Evolutionary conservation across 179 eudicot species (phyloP), one percentile per base, ranked within the genome.

Genomic region (Beta lomatogona): DNA sequence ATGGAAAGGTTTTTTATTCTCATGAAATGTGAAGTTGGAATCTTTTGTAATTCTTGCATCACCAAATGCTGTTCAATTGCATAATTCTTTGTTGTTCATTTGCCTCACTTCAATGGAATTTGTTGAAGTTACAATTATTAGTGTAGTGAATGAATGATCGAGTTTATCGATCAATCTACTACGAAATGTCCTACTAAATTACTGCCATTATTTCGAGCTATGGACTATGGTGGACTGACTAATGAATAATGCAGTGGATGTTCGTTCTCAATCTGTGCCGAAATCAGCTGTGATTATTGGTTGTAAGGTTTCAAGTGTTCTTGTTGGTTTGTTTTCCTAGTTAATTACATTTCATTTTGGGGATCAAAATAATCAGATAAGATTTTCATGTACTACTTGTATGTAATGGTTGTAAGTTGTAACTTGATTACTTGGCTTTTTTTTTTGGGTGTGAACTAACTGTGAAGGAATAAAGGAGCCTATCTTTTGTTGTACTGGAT

Each of bases 391-490:
- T 53, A 7, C 5, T 6, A 9, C 28, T 16, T 81, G 72, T 82
- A 71, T 82, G 80, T 82, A 82, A 76, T 81, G 73, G 5, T 64
- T 77, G 73, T 41, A 41, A 71, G 55, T 54, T 63, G 67, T 21
- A 63, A 63, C 36, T 53, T 31, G 68, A 78, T 82, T 78, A 78
- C 50, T 63, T 77, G 10, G 55, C 72, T 22, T 68, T 22, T 22
- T 19, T 69, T 25, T 73, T 25, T 48, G 21, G 72, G 41, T 60
- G 68, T 64, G 31, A 28, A 28, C 31, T 28, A 28, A 28, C 31
- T 28, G 31, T 28, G 78, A 76, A 80, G 53, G 67, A 77, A 82
- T 77, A 82, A 82, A 71, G 71, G 44, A 77, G 16, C 54, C 73
- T 55, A 53, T 76, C 45, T 25, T 68, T 28, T 59, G 31, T 9